Base-by-base conservation (phyloP, 192 early-diverging fungal genomes). In the Spinellus fusiger region DNA sequence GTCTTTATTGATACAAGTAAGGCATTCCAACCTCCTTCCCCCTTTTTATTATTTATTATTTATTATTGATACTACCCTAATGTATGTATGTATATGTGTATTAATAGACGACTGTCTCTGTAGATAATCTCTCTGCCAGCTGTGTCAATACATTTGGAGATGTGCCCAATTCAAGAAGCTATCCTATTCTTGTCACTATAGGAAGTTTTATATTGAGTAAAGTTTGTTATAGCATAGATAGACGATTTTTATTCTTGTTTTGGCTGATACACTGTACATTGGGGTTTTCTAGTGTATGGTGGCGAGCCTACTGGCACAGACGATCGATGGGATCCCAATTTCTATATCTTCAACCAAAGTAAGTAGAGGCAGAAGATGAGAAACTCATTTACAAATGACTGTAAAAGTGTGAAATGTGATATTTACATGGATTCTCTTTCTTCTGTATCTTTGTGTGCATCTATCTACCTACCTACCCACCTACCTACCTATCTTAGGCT, bases 121-220 rank as follows among this genome's bases (percentile, higher is more conserved):
- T 50, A 61, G 59, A 61, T 50, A 49, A 61, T n/a, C 31, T 50
- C 2, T 61, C 59, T 20, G 47, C 59, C 20, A 61, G 28, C 37
- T 16, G 48, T 15, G 32, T 79, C 18, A 54, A 59, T 9, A 63
- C 75, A 18, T 49, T 54, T 10, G 78, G 78, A 9, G 66, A 77
- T 33, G 44, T 61, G n/a, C 78, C 78, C 28, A 40, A 57, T 1
- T 70, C 68, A 20, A 37, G 66, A 35, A 77, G 28, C 23, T 65
- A 65, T 32, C 74, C 78, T 29, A 71, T 70, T 4, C 64, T 73
- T 27, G 71, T 75, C n/a, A 56, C 69, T 8, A 62, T 77, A 6
- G 78, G 73, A 10, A 60, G 69, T 10, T 70, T 73, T 32, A 58
- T 80, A 18, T 61, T 74, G 29, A 66, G 74, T 76, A 71, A 69